A percentile compares a stretch with the other conserved stretches of the same genome.
Conservation (phyloP, 768 basidiomycete genomes). For the Rossbeevera mucosa region DNA sequence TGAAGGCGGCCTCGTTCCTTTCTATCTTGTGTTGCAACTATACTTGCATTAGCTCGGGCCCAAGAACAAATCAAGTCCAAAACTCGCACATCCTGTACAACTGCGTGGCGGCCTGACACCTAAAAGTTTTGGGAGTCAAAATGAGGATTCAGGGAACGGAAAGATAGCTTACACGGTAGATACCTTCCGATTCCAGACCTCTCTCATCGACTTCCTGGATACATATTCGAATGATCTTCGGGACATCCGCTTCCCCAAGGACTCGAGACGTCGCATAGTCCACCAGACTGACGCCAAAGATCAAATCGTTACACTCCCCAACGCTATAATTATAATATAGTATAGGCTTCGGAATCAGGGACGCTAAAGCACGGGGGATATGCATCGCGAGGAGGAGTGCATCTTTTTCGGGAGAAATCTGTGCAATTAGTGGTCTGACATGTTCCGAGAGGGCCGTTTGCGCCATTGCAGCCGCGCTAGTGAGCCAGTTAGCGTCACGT, state of each 20-base stretch:
- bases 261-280: slow-evolving; percentile 85
- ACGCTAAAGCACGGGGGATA: slow-evolving; percentile 59
- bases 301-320: slow-evolving; percentile 82
- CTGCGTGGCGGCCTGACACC: slow-evolving; percentile 82
- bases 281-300: slow-evolving; percentile 83
- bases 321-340: slow-evolving; percentile 76
- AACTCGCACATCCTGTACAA: slow-evolving; percentile 69
- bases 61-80: background rate
- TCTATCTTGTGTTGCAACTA: slow-evolving; percentile 87
- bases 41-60: slow-evolving; percentile 3
- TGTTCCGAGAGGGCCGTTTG: slow-evolving; percentile 70
- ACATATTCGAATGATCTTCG: slow-evolving; percentile 77
- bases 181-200: slow-evolving; percentile 74
- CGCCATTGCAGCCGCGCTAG: slow-evolving; percentile 74
- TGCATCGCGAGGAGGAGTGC: slow-evolving; percentile 49
- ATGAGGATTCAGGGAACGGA: background rate
- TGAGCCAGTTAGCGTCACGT: background rate
- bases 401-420: slow-evolving; percentile 70
- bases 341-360: slow-evolving; percentile 64
- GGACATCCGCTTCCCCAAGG: slow-evolving; percentile 66
- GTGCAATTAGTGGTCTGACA: slow-evolving; percentile 54
- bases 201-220: slow-evolving; percentile 78
- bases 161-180: slow-evolving; percentile 58
- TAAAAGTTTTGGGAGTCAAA: slow-evolving; percentile 25
- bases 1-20: slow-evolving; percentile 70